phyloP scores from a whole-genome alignment of 164 flowering plant species.

The Piper betle region DNA sequence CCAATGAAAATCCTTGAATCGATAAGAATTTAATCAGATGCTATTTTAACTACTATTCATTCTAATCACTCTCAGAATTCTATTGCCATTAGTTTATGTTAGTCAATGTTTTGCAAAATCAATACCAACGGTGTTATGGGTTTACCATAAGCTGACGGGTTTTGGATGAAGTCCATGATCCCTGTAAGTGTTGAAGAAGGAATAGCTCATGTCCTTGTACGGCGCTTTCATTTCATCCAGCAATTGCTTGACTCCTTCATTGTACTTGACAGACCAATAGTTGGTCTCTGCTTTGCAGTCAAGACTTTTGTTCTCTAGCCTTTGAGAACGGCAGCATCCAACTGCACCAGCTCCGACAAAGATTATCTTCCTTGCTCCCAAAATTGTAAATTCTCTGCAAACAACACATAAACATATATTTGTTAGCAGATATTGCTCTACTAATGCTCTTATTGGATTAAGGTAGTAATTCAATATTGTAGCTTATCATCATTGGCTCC shows the following conservation, averaged over 20 bases:
- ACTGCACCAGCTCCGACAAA: slow-evolving; percentile 31
- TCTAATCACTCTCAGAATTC: too few species aligned
- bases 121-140: too few species aligned
- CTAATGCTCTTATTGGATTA: too few species aligned
- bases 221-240: slow-evolving; percentile 31
- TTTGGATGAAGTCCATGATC: slow-evolving; percentile 28
- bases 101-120: too few species aligned
- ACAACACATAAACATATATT: not conserved
- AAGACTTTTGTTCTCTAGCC: slow-evolving; percentile 25
- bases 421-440: not conserved
- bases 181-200: slow-evolving; percentile 40
- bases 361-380: slow-evolving; percentile 51
- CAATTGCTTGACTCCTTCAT: slow-evolving; percentile 23
- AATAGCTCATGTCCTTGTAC: slow-evolving; percentile 32
- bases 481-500: slow-evolving; percentile 18
- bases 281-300: slow-evolving; percentile 48
- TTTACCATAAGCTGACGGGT: slow-evolving; percentile 49
- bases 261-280: slow-evolving; percentile 29
- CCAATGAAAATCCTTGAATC: not conserved
- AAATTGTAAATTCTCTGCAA: slow-evolving; percentile 35
- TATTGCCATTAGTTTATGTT: too few species aligned
- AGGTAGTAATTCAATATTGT: not conserved
- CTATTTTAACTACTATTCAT: too few species aligned
- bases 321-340: slow-evolving; percentile 59
- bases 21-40: too few species aligned